Conservation (phyloP, 1,139 yeast species). For the Pichia norvegensis region DNA sequence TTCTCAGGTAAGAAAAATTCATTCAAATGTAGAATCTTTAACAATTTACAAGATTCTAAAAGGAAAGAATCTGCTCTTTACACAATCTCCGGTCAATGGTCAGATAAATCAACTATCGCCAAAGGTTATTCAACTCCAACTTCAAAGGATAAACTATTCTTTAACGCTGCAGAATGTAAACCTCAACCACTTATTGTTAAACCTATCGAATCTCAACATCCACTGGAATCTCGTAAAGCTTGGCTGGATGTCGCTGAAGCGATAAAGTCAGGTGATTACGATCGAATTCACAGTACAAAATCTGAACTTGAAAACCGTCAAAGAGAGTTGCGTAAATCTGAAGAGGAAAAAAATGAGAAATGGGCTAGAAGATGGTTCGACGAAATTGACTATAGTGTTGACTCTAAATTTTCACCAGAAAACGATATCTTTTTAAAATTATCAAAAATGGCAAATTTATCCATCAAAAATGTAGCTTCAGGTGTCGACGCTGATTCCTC, state of each 20-base stretch:
- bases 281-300: conserved; percentile 66
- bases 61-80: conserved; percentile 59
- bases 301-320: conserved; percentile 72
- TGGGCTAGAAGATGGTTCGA: conserved; percentile 84
- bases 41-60: conserved; percentile 41
- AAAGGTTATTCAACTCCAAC: conserved; percentile 33
- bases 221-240: conserved; percentile 72
- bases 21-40: conserved; percentile 74
- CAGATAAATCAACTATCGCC: conserved; percentile 52
- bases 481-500: conserved; percentile 36
- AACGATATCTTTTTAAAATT: conserved; percentile 37
- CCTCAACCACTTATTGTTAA: conserved; percentile 62
- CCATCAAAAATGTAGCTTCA: conserved; percentile 58
- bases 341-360: conserved; percentile 47
- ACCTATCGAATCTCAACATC: conserved; percentile 69
- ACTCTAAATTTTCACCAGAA: conserved; percentile 7
- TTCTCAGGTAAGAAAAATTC: conserved; percentile 93
- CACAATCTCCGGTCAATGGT: conserved; percentile 90
- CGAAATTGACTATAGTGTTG: conserved; percentile 34
- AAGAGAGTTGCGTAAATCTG: conserved; percentile 70
- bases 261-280: conserved; percentile 63
- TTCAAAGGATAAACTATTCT: conserved; percentile 37
- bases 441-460: conserved; percentile 47
- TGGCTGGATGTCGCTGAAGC: conserved; percentile 91
- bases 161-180: conserved; percentile 51